Evolutionary conservation across 208 protist species (phyloP), one percentile per base, ranked within the genome.

Genomic region (Leishmania guyanensis): DNA sequence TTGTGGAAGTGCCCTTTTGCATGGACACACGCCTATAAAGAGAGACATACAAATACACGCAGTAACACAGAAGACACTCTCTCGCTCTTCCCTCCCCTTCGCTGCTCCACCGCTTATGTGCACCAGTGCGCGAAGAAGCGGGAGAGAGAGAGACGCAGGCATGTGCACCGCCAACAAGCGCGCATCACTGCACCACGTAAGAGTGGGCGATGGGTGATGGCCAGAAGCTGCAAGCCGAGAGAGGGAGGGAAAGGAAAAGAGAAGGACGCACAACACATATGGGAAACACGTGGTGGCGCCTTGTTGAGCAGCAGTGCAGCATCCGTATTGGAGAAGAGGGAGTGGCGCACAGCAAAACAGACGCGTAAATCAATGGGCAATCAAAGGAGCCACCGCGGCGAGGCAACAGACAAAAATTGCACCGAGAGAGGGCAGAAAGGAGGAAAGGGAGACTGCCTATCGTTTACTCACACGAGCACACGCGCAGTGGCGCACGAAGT

Each of bases 61-160:
- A 6, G 29, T n/a, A 10, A 8, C n/a, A 39, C 62, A 66, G 14
- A 14, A 66, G 29, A 16, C 43, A 46, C 43, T 16, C 10, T 8
- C 29, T 36, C 62, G 3, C 29, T 39, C 62, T 66, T n/a, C 17
- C 17, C 58, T 33, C 36, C 62, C 10, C 9, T 29, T 36, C 68
- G 0, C 39, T 14, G 68, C 68, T 5, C n/a, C 70, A 8, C n/a
- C 39, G 22, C 48, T 43, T 74, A 2, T 74, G 48, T 33, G 48
- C 12, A n/a, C 46, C 1, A 22, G 70, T 53, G 48, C 70, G 33
- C 43, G 39, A 74, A 29, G 70, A 54, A 79, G 36, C 78, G 50
- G 60, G 66, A 80, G 65, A 70, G 70, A 56, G 65, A 84, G 56
- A 80, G 46, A 56, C 50, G 36, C 12, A 50, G 33, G 26, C 10